A percentile compares a stretch with the other conserved stretches of the same genome.
Evolutionary conservation across 345 rosid species (phyloP).

Genomic region (Clausena lansium): DNA sequence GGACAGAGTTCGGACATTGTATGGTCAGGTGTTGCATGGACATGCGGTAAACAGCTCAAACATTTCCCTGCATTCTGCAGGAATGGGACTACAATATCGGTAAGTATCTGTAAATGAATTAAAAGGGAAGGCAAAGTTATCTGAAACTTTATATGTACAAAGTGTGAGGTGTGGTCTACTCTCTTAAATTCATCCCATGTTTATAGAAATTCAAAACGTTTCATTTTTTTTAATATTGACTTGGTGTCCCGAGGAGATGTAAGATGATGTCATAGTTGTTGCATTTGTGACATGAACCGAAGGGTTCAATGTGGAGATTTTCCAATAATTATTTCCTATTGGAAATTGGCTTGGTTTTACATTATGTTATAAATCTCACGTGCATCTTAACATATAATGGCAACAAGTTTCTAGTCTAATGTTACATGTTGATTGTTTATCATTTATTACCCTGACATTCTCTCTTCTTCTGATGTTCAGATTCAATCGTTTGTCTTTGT

Average conservation of each 20-base stretch:
- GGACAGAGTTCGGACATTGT: constrained; percentile 67
- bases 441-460: constrained; percentile 21
- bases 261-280: background rate
- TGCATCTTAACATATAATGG: background rate
- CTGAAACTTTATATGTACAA: background rate
- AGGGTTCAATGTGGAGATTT: background rate
- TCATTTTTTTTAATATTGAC: background rate
- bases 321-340: background rate
- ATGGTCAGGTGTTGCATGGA: constrained; percentile 89
- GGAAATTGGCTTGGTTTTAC: background rate
- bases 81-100: constrained; percentile 78
- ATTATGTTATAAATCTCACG: background rate
- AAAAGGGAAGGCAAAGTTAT: background rate
- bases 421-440: constrained; percentile 7
- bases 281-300: background rate
- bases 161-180: background rate
- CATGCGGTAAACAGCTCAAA: constrained; percentile 88
- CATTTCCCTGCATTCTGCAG: constrained; percentile 88
- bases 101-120: constrained; percentile 33
- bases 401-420: background rate
- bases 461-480: constrained; percentile 36
- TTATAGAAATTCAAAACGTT: background rate
- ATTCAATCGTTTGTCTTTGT: constrained; percentile 91
- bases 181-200: background rate
- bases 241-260: background rate